A percentile compares a stretch with the other conserved stretches of the same genome.
Conservation (phyloP, 208 protist genomes). For the Leishmania martiniquensis region DNA sequence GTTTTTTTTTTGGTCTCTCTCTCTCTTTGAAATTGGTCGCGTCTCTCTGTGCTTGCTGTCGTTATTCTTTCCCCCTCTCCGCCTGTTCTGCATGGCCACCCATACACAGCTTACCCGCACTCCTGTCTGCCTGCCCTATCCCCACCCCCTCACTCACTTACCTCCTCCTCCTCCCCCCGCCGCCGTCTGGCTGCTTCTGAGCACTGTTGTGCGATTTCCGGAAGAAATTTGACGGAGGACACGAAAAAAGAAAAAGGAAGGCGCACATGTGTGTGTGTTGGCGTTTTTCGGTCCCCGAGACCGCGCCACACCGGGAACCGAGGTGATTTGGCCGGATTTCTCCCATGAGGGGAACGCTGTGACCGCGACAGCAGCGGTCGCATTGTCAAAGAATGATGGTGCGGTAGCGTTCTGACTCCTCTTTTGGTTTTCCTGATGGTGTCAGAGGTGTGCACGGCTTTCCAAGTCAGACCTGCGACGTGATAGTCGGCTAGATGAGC, state of each 20-base stretch:
- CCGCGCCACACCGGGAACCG: neutral
- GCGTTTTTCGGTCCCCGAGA: neutral
- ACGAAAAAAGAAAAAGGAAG: constrained; percentile 10
- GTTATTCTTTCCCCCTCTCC: neutral
- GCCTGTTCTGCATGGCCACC: neutral
- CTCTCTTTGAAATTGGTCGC: neutral
- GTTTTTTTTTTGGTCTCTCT: neutral
- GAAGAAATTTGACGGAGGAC: neutral
- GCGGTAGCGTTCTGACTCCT: neutral
- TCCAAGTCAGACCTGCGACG: neutral
- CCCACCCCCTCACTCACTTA: constrained; percentile 9
- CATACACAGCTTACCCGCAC: no score
- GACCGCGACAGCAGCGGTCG: neutral
- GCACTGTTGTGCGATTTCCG: constrained; percentile 1
- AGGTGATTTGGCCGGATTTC: neutral
- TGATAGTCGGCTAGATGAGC: neutral
- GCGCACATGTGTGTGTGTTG: neutral
- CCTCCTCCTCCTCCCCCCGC: neutral
- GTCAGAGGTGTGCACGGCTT: neutral
- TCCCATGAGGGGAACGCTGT: neutral
- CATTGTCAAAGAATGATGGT: neutral
- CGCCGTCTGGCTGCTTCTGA: neutral
- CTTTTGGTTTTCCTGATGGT: neutral
- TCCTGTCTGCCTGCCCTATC: neutral
- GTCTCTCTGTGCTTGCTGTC: constrained; percentile 7